Evolutionary conservation across 2,329 filamentous ascomycete species (phyloP).

Genomic region (Penicillium sp.): DNA sequence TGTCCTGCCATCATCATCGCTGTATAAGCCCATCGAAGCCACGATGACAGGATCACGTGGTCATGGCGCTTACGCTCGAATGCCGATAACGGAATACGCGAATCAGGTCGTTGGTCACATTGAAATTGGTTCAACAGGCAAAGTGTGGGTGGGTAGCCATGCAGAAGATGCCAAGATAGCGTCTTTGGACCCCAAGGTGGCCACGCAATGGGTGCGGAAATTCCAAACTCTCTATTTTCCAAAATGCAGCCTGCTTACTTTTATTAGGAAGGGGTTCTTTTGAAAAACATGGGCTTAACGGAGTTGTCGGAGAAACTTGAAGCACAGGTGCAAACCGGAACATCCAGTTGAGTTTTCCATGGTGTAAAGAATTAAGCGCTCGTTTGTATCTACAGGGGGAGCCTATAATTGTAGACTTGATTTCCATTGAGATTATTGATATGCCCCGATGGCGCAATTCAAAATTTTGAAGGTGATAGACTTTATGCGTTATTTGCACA

Average conservation of each 20-base stretch:
- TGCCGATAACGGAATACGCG: slow-evolving; percentile 8
- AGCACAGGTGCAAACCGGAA: neutral
- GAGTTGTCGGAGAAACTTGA: neutral
- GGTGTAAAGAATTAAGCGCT: too few species aligned
- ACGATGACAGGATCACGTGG: slow-evolving; percentile 2
- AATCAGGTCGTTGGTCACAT: slow-evolving; percentile 11
- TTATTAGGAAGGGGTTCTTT: neutral
- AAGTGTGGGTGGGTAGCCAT: neutral
- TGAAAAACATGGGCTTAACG: neutral
- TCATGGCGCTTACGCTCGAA: slow-evolving; percentile 7
- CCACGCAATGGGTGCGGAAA: neutral
- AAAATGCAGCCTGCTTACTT: neutral
- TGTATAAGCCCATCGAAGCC: slow-evolving; percentile 22
- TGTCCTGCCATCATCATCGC: slow-evolving; percentile 15
- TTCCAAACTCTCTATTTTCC: neutral
- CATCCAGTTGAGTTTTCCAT: neutral
- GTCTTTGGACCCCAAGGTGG: neutral
- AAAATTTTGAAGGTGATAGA: neutral
- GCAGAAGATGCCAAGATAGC: neutral
- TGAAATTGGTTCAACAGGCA: neutral
- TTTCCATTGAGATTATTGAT: neutral
- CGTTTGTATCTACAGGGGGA: too few species aligned
- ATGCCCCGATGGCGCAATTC: neutral
- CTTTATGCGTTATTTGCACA: neutral
- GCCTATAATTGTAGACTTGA: too few species aligned